Evolutionary conservation across 169 alveolate genomes (phyloP), one percentile per base, ranked within the genome.

Genomic region (Plasmodium gallinaceum): DNA sequence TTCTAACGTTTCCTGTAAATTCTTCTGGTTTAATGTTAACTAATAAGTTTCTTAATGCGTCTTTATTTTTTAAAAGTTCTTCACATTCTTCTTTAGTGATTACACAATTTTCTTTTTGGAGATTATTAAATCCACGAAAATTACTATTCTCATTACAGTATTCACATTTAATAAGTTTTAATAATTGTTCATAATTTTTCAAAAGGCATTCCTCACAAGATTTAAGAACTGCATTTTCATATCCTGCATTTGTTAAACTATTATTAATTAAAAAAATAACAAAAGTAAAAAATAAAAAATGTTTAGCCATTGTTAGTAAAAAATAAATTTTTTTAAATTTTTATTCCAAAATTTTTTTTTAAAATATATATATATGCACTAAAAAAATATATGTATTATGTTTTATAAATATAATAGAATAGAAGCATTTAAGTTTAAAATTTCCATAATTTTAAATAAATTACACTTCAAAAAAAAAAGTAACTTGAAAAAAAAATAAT

Each of bases 131-230:
- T 2, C 64, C 16, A 12, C 8, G 16, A 12, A 54, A 18, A 3
- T 78, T 48, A 2, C 14, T 14, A 24, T 64, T 24, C 18, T 42
- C 45, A n/a, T 22, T 12, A 42, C 89, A 78, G 10, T 78, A 78
- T 43, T 78, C 75, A n/a, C 89, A 78, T 78, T 32, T 78, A 26
- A 66, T 26, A 2, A 78, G 18, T 64, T 78, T 78, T 45, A 78
- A 48, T 20, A 78, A 32, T 5, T 64, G 46, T 5, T 78, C 78
- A 57, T 78, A 78, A 78, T 78, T 78, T 54, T 51, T 78, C 43
- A 78, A n/a, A 68, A 78, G 32, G 2, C 51, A 37, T 4, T 39
- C 20, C 39, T 65, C 76, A 26, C 64, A 46, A 3, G 32, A 4
- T 39, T 46, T 32, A 4, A 26, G 18, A 16, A 64, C 48, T 12